Evolutionary conservation across 129 eudicot species (phyloP).

Genomic region (Cynara cardunculus): DNA sequence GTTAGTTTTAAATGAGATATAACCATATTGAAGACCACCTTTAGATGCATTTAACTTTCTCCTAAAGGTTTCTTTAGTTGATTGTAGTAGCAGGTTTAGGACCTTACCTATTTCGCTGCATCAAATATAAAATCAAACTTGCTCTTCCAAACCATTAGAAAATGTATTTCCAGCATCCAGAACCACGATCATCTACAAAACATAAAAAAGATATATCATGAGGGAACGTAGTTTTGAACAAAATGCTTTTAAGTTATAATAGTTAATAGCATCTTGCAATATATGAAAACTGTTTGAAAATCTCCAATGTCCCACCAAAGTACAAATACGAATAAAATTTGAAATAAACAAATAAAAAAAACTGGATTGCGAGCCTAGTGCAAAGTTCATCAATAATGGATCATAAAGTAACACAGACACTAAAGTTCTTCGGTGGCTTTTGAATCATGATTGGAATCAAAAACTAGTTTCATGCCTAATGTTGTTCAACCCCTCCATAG

Average conservation of each 20-base stretch:
- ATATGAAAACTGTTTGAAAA: neutral
- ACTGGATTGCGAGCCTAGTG: neutral
- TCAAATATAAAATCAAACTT: neutral
- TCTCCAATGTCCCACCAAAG: neutral
- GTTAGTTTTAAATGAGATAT: neutral
- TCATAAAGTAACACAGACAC: neutral
- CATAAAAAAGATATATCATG: neutral
- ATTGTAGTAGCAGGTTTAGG: neutral
- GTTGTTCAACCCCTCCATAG: neutral
- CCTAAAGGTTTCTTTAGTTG: neutral
- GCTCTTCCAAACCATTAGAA: conserved; percentile 11
- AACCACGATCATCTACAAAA: conserved; percentile 23
- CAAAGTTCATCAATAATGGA: neutral
- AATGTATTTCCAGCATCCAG: conserved; percentile 13
- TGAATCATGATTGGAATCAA: neutral
- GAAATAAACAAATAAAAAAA: neutral
- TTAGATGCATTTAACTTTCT: neutral
- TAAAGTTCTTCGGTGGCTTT: neutral
- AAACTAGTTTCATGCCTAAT: neutral
- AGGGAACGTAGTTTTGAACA: neutral
- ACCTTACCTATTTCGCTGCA: conserved; percentile 15
- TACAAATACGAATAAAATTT: neutral
- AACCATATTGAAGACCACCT: neutral
- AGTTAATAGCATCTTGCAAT: neutral
- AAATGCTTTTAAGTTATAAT: neutral